Evolutionary conservation across 805 yeast species (phyloP).

Genomic region (Wickerhamiella lipophila): DNA sequence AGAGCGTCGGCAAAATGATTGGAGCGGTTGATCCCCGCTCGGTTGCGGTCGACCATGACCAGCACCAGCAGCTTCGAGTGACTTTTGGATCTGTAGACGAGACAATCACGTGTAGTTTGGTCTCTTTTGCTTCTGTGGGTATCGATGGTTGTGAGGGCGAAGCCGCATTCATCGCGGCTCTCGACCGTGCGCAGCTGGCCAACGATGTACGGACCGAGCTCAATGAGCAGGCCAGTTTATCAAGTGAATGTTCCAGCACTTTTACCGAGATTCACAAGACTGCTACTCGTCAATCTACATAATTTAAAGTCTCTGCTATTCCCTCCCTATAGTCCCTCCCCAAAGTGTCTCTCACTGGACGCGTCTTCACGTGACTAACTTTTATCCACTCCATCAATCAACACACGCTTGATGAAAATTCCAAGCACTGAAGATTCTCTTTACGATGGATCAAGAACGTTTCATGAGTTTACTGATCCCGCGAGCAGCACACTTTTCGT

Average conservation of each 20-base stretch:
- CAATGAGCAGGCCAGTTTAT: neutral
- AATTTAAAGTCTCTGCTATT: neutral
- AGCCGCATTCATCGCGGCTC: neutral
- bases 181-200: neutral
- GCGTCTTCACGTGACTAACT: neutral
- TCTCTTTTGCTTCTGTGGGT: constrained; percentile 4
- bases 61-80: neutral
- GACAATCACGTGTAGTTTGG: neutral
- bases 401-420: constrained; percentile 2
- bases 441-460: neutral
- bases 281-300: neutral
- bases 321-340: too few relatives aligned
- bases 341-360: too few relatives aligned
- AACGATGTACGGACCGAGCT: neutral
- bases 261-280: neutral
- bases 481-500: constrained; percentile 4
- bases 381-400: neutral
- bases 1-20: constrained; percentile 4
- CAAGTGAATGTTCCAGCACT: neutral
- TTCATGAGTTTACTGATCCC: constrained; percentile 9
- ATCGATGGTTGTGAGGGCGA: neutral
- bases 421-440: constrained; percentile 9
- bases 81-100: constrained; percentile 11
- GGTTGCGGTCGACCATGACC: neutral
- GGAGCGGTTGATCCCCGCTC: constrained; percentile 2